These are phyloP conservation scores for Bonnemaisonia californica DNA, from an alignment of 31 red algal species.

Conservation along the genomic window DNA sequence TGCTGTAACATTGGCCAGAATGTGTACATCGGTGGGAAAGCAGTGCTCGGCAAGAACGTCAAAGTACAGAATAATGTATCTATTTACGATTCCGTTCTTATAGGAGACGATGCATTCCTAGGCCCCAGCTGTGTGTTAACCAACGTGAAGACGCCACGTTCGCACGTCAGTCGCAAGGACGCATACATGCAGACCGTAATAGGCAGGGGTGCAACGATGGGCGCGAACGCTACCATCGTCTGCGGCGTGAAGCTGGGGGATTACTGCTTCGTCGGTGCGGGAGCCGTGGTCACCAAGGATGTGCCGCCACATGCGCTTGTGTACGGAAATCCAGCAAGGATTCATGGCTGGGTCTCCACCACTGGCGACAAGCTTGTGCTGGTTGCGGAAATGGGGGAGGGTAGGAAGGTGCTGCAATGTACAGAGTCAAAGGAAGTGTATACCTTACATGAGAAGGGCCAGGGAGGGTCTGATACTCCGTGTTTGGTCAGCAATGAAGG, in stretches of 20 bases:
- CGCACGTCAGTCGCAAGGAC: conserved; percentile 40
- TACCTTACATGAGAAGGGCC: conserved; percentile 10
- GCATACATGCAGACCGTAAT: conserved; percentile 42
- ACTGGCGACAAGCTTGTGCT: background rate
- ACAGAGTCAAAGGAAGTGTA: conserved; percentile 25
- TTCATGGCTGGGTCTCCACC: conserved; percentile 40
- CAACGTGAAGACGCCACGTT: conserved; percentile 70
- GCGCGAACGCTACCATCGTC: conserved; percentile 80
- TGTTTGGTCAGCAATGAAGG: background rate
- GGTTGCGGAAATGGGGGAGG: conserved; percentile 4
- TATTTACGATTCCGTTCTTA: conserved; percentile 58
- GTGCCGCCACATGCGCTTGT: conserved; percentile 71
- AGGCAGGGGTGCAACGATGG: conserved; percentile 54
- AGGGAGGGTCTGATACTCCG: background rate
- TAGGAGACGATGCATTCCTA: conserved; percentile 79
- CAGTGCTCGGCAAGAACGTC: conserved; percentile 58
- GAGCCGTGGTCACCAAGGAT: conserved; percentile 83
- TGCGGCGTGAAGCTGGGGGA: conserved; percentile 66
- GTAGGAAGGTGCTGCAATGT: conserved; percentile 5
- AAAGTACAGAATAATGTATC: conserved; percentile 87
- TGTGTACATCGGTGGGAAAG: conserved; percentile 62
- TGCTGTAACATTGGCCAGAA: conserved; percentile 78
- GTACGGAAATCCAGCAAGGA: conserved; percentile 64
- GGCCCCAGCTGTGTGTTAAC: conserved; percentile 84
- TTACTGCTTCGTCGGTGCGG: conserved; percentile 73